Evolutionary conservation across 2,329 filamentous ascomycete genomes (phyloP), one percentile per base, ranked within the genome.

Genomic region (Daldinia eschscholtzii): DNA sequence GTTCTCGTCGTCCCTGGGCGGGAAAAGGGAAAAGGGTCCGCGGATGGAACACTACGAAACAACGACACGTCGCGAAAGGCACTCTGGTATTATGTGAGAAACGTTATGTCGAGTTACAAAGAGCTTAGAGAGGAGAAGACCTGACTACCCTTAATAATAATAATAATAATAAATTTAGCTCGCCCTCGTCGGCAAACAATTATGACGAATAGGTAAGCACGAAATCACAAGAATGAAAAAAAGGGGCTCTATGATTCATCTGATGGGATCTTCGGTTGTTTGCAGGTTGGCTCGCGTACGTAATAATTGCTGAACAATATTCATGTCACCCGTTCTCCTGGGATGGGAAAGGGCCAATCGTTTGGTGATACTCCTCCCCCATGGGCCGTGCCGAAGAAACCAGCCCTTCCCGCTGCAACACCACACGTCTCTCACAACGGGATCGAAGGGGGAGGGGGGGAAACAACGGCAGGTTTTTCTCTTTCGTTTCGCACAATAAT

Each of bases 1-100:
- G 48, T 64, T 58, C 55, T 65, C 57, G 57, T 63, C 60, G 57
- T 48, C 55, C 55, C 46, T 57, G 59, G 23, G 60, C 59, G 42
- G 48, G 28, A 53, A 56, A 13, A 39, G 37, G 37, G 53, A 50
- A 67, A 67, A 57, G 64, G 57, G 64, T 42, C 26, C 41, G 20
- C 52, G 57, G 67, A 67, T 67, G 67, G 64, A 65, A 70, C 64
- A 62, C 64, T 65, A 68, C 67, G 65, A 71, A 71, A 67, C 70
- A 57, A 52, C 56, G 61, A 63, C 59, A 70, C 57, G 66, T 68
- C 64, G 67, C 64, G 59, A 62, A 13, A 59, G 37, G 55, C 46
- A 28, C 41, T 48, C 57, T 65, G 39, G 62, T 72, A 70, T 72
- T 70, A 72, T 65, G 70, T 72, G 70, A 72, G 70, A 67, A 67